Conservation (phyloP, 176 grass and related monocot species). For the Otatea glauca region DNA sequence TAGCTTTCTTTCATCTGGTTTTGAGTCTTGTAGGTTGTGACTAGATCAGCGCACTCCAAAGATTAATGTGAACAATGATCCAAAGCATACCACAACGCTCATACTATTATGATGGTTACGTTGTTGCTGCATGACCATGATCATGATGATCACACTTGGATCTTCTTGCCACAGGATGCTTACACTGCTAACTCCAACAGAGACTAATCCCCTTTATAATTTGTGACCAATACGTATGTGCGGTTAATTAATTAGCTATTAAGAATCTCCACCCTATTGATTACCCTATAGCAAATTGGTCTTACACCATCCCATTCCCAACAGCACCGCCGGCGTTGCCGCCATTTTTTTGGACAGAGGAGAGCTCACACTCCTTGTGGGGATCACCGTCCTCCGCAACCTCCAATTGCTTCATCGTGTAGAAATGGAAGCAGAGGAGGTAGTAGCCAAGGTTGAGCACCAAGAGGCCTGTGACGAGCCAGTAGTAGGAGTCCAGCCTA, state of each 20-base stretch:
- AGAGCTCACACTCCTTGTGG: slow-evolving; percentile 44
- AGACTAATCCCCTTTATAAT: not conserved
- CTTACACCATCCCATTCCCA: slow-evolving; percentile 17
- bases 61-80: too few relatives aligned
- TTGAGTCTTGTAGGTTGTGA: too few relatives aligned
- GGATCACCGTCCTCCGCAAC: not conserved
- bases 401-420: slow-evolving; percentile 72
- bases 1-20: too few relatives aligned
- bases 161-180: slow-evolving; percentile 3
- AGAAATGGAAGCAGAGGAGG: slow-evolving; percentile 65
- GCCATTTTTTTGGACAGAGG: slow-evolving; percentile 33
- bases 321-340: too few relatives aligned
- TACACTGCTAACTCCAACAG: slow-evolving; percentile 1
- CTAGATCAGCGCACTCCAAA: too few relatives aligned
- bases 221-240: slow-evolving; percentile 14
- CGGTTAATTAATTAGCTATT: not conserved
- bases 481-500: slow-evolving; percentile 77
- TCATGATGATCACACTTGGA: slow-evolving; percentile 13
- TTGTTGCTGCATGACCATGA: not conserved
- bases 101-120: not conserved
- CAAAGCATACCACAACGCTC: too few relatives aligned
- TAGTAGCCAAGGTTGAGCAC: slow-evolving; percentile 68
- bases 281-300: not conserved
- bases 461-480: slow-evolving; percentile 69
- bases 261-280: too few relatives aligned